Conservation (phyloP, 768 basidiomycete genomes). For the Tricholoma matsutake region DNA sequence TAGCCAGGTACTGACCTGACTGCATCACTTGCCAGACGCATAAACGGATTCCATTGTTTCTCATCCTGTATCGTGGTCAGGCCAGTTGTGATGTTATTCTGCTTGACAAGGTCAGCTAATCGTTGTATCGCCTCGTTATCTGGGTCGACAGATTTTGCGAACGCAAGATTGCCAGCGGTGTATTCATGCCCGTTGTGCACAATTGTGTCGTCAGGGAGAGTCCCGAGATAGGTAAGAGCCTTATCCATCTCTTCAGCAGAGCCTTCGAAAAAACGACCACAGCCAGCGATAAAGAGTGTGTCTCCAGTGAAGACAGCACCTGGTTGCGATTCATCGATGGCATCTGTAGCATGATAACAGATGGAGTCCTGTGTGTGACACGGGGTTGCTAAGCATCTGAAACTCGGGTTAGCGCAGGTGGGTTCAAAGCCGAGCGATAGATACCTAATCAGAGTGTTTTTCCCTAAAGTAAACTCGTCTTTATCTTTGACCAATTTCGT, state of each 20-base stretch:
- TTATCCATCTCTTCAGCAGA: conserved; percentile 75
- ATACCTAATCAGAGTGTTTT: conserved; percentile 58
- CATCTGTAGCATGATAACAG: conserved; percentile 75
- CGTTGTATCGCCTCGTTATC: conserved; percentile 57
- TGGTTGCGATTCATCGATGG: conserved; percentile 44
- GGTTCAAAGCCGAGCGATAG: not conserved
- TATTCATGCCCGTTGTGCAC: conserved; percentile 94
- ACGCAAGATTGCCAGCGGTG: conserved; percentile 69
- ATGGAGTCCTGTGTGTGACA: conserved; percentile 98
- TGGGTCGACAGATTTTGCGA: conserved; percentile 61
- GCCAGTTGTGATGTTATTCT: conserved; percentile 69
- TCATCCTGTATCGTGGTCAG: conserved; percentile 90
- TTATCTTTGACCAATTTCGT: conserved; percentile 78
- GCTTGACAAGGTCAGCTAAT: conserved; percentile 54
- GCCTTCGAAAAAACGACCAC: conserved; percentile 95
- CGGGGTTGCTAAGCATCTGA: conserved; percentile 80
- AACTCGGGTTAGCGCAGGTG: conserved; percentile 9
- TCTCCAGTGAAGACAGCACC: conserved; percentile 93
- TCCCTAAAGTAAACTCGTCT: conserved; percentile 74
- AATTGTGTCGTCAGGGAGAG: conserved; percentile 74
- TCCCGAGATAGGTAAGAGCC: conserved; percentile 66
- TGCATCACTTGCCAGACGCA: conserved; percentile 65
- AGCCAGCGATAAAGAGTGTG: conserved; percentile 85
- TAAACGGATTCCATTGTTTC: conserved; percentile 94
- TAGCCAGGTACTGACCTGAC: conserved; percentile 51